Percentiles rank a stretch among this genome's conserved stretches.
These are phyloP conservation scores for Calamus simplicifolius DNA, from an alignment of 176 grass and related monocot species.

Conservation along the genomic window DNA sequence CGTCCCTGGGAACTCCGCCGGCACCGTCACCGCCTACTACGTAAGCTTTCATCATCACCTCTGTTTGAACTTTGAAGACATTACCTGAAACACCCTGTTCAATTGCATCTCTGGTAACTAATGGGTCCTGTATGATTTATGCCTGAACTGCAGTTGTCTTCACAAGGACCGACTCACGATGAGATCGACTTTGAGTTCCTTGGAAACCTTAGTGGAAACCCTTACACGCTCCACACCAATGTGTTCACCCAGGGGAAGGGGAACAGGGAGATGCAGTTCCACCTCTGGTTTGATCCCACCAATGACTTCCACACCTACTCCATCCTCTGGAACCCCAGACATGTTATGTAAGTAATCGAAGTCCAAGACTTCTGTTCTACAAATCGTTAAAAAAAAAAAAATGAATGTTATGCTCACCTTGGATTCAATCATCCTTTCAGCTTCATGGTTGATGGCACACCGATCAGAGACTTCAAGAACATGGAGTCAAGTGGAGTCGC, in stretches of 20 bases:
- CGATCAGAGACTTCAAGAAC: conserved; percentile 14
- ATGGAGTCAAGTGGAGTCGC: neutral
- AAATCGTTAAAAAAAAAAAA: no score
- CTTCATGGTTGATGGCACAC: conserved; percentile 11
- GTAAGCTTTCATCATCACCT: neutral
- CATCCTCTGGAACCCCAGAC: neutral
- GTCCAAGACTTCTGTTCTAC: neutral
- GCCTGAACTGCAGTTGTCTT: conserved; percentile 1
- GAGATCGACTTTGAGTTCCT: conserved; percentile 21
- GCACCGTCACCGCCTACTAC: conserved; percentile 10
- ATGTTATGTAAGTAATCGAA: conserved; percentile 2
- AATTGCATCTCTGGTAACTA: neutral
- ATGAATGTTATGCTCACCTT: neutral
- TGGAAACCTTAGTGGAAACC: conserved; percentile 5
- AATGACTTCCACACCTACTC: conserved; percentile 19
- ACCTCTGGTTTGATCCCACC: conserved; percentile 19
- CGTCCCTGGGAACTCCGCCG: conserved; percentile 2
- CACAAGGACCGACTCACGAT: neutral
- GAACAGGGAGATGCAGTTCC: conserved; percentile 15
- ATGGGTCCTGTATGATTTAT: neutral
- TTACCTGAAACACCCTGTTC: neutral
- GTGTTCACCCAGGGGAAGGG: conserved; percentile 9
- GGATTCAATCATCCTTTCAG: neutral
- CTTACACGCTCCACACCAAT: conserved; percentile 10
- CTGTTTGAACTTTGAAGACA: neutral